These are phyloP conservation scores for Volutella citrinella DNA, from an alignment of 2,329 filamentous ascomycete species.

Conservation along the genomic window DNA sequence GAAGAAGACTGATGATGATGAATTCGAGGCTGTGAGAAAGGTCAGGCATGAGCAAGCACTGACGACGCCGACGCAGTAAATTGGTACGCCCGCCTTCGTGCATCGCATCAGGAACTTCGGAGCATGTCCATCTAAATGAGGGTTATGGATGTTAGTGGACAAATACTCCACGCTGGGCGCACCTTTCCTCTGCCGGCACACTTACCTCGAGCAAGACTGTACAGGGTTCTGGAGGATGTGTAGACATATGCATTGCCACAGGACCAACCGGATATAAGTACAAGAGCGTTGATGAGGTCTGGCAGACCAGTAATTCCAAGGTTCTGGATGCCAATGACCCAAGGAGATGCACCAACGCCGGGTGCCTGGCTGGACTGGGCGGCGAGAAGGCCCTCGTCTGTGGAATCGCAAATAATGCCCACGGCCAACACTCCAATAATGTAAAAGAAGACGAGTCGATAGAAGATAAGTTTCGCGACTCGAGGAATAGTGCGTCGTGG, in stretches of 20 bases:
- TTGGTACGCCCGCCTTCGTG: constrained; percentile 54
- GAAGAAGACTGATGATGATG: constrained; percentile 40
- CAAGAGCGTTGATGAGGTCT: constrained; percentile 53
- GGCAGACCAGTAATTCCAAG: constrained; percentile 47
- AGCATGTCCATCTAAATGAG: constrained; percentile 39
- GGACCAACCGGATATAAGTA: too few relatives aligned
- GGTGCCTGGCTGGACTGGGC: constrained; percentile 47
- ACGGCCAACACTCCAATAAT: constrained; percentile 57
- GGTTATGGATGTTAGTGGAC: too few relatives aligned
- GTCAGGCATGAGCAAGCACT: constrained; percentile 43
- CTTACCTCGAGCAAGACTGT: too few relatives aligned
- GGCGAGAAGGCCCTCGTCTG: too few relatives aligned
- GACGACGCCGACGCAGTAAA: constrained; percentile 46
- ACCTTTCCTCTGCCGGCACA: too few relatives aligned
- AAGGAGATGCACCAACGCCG: constrained; percentile 53
- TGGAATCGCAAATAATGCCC: constrained; percentile 47
- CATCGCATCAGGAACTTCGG: constrained; percentile 48
- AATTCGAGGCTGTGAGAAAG: constrained; percentile 43
- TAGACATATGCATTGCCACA: too few relatives aligned
- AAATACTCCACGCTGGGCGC: too few relatives aligned
- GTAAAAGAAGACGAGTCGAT: constrained; percentile 66
- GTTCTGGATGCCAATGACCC: constrained; percentile 56
- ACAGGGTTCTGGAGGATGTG: too few relatives aligned
- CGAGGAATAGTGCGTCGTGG: constrained; percentile 60
- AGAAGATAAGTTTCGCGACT: constrained; percentile 70